Evolutionary conservation across 2,329 filamentous ascomycete genomes (phyloP), one percentile per base, ranked within the genome.

Genomic region (Clonostachys rhizophaga): DNA sequence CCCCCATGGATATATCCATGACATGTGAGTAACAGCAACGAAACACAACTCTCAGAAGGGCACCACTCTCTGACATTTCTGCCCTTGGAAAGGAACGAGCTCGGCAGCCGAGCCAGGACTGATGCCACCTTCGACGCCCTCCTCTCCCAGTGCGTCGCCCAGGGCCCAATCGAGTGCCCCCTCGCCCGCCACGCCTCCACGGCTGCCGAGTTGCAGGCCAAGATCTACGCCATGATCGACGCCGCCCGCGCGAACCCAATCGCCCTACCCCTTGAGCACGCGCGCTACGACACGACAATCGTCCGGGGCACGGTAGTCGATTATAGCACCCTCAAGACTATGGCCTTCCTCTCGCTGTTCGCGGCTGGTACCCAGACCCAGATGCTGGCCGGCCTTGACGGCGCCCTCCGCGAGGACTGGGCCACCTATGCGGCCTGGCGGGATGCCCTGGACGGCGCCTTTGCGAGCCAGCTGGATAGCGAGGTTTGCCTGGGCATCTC

Each of bases 191-290:
- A 61, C 34, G 55, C 24, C 24, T 7, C 59, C 36, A 66, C 64
- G 0, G 55, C 53, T 1, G 57, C 41, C 4, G 59, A 67, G 44
- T 65, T 74, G 34, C 66, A 69, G 44, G 58, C 59, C 6, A 59
- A 65, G 42, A 43, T 59, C 20, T 59, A 55, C 49, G 52, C 54
- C 8, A 47, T 61, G 2, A 51, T 64, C 35, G 57, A 65, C 2
- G 44, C 43, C 7, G 42, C 65, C 45, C 62, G 58, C 39, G 49
- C 50, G 33, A 50, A 54, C 8, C 63, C 64, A 5, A 42, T 65
- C 18, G 44, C 57, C 2, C 17, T 58, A 33, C 18, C 39, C 5
- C 33, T 24, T 6, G 34, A 42, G 9, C 30, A 20, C 20, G 24
- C 24, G 24, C 24, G 24, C 7, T 24, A 24, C 24, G 7, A 24